phyloP scores from a whole-genome alignment of 768 basidiomycete species.

The Rhodotorula taiwanensis region DNA sequence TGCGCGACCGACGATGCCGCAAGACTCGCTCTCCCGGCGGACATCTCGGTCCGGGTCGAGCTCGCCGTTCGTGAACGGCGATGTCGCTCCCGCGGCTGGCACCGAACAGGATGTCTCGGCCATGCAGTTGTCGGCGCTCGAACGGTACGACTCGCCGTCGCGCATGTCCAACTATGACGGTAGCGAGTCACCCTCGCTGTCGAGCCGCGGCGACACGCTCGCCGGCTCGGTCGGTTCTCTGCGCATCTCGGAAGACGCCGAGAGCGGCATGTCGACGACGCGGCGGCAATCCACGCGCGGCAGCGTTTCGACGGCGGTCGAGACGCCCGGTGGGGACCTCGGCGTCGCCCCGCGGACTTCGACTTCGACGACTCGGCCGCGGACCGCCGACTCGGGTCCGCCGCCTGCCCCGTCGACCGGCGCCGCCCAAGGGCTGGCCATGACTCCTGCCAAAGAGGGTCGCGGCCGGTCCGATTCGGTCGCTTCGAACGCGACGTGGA shows the following conservation, averaged over 20 bases:
- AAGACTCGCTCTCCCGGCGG: constrained; percentile 13
- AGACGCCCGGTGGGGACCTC: not conserved
- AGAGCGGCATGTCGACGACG: not conserved
- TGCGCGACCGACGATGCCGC: constrained; percentile 12
- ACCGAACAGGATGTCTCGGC: constrained; percentile 5
- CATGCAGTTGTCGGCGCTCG: constrained; percentile 28
- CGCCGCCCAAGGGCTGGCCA: not conserved
- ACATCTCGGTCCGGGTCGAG: constrained; percentile 26
- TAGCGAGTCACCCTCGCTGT: not conserved
- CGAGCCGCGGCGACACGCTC: constrained; percentile 2
- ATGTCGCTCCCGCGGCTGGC: not conserved
- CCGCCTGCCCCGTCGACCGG: not conserved
- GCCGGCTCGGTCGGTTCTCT: constrained; percentile 17
- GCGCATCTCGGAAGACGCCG: constrained; percentile 20
- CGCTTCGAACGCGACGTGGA: constrained; percentile 55
- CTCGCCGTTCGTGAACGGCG: constrained; percentile 11
- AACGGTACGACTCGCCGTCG: constrained; percentile 30
- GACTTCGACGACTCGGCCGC: not conserved
- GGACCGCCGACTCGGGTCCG: not conserved
- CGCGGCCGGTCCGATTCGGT: constrained; percentile 40
- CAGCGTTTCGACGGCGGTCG: constrained; percentile 17
- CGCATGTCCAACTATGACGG: not conserved
- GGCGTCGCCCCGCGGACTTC: not conserved
- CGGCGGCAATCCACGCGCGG: constrained; percentile 43
- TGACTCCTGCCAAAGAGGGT: constrained; percentile 24